Percentiles rank a stretch among this genome's conserved stretches.
Conservation (phyloP, 78 protist genomes). For the Dictyostelium firmibasis region DNA sequence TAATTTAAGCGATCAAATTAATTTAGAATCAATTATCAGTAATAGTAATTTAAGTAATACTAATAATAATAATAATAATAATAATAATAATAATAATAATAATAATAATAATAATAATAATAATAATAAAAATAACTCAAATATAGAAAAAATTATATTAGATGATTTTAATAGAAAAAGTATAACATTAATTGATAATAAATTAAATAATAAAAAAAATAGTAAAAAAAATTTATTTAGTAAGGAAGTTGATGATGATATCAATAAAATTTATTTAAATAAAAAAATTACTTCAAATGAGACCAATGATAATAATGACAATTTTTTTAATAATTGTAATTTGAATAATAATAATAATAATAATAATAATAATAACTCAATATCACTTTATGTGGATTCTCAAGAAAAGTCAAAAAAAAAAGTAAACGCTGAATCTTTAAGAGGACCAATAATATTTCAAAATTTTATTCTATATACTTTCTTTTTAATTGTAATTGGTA, state of each 20-base stretch:
- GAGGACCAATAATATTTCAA: constrained; percentile 16
- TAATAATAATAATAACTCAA: too few relatives aligned
- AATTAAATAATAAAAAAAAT: background rate
- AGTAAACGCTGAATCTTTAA: background rate
- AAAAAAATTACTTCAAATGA: background rate
- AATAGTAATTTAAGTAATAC: background rate
- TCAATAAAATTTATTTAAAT: background rate
- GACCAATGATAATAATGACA: background rate
- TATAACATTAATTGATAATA: background rate
- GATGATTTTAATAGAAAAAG: background rate
- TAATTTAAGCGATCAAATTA: background rate
- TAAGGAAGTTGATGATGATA: background rate
- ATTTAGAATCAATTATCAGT: background rate
- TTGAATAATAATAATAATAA: too few relatives aligned
- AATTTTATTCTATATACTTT: background rate
- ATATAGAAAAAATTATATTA: background rate
- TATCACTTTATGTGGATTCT: background rate
- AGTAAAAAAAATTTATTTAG: background rate
- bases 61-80: background rate
- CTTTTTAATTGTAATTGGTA: background rate
- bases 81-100: background rate
- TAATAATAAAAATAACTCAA: background rate
- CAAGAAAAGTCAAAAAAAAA: background rate
- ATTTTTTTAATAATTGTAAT: too few relatives aligned
- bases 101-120: background rate